Evolutionary conservation across 345 rosid species (phyloP).

Genomic region (Lumnitzera racemosa): DNA sequence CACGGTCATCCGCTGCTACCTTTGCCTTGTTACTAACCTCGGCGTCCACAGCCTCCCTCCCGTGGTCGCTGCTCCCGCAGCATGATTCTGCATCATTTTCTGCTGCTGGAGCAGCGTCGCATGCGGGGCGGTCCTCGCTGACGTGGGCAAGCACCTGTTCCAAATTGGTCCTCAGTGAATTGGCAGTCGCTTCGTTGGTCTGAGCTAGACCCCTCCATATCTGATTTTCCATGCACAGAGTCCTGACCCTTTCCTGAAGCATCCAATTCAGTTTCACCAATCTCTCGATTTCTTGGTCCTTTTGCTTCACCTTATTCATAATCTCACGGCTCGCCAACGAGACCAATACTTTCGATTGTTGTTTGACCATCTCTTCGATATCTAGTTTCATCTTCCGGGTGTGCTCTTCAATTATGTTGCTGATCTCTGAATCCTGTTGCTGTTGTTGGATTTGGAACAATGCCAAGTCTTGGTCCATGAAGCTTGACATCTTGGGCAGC

Average conservation of each 20-base stretch:
- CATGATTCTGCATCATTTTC: conserved; percentile 51
- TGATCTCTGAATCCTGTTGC: no score
- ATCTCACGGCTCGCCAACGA: conserved; percentile 37
- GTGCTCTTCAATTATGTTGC: conserved; percentile 12
- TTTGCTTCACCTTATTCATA: conserved; percentile 39
- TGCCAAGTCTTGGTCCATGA: no score
- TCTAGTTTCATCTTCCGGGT: conserved; percentile 51
- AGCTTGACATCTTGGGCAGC: no score
- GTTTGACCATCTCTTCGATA: conserved; percentile 46
- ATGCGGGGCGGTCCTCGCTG: conserved; percentile 18
- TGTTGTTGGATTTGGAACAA: no score
- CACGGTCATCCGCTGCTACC: conserved; percentile 10
- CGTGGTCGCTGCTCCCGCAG: conserved; percentile 48
- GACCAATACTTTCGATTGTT: conserved; percentile 47
- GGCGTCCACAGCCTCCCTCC: background rate
- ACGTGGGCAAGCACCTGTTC: conserved; percentile 56
- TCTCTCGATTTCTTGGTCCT: conserved; percentile 53
- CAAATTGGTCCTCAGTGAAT: conserved; percentile 44
- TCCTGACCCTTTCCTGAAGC: conserved; percentile 54
- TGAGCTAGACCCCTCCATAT: conserved; percentile 64
- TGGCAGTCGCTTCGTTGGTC: conserved; percentile 61
- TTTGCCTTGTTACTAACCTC: background rate
- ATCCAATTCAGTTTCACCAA: conserved; percentile 50
- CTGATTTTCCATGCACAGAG: conserved; percentile 46
- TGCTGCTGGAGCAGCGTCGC: conserved; percentile 9